Evolutionary conservation across 768 basidiomycete genomes (phyloP).

Genomic region (Auriculariales sp.): DNA sequence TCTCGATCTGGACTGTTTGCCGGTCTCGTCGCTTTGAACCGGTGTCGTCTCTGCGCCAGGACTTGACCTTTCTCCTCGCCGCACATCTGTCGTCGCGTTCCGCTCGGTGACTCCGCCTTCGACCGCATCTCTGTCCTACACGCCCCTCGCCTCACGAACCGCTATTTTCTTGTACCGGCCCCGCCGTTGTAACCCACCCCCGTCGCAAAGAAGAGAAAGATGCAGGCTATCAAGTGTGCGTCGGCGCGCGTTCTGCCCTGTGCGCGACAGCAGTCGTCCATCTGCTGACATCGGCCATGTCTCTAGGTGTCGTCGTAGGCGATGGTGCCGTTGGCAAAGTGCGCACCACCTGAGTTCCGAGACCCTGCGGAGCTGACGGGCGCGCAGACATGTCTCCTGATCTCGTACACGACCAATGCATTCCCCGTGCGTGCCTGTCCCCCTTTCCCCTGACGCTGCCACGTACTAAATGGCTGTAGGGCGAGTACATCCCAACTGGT

Average conservation of each 20-base stretch:
- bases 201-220: constrained; percentile 19
- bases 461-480: constrained; percentile 32
- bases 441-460: constrained; percentile 1
- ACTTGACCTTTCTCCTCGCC: neutral
- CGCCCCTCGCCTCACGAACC: neutral
- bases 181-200: no score
- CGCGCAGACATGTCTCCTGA: constrained; percentile 86
- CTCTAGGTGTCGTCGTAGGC: constrained; percentile 87
- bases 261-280: constrained; percentile 4
- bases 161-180: no score
- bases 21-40: no score
- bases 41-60: neutral
- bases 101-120: neutral
- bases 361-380: constrained; percentile 7
- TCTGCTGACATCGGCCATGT: constrained; percentile 11
- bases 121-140: neutral
- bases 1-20: no score
- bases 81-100: neutral
- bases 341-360: constrained; percentile 14
- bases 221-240: constrained; percentile 90
- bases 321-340: constrained; percentile 99
- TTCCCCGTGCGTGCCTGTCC: constrained; percentile 56
- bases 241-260: constrained; percentile 7
- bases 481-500: constrained; percentile 96
- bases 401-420: constrained; percentile 98